Evolutionary conservation across 1,284 basidiomycete genomes (phyloP).

Genomic region (Tilletia caries): DNA sequence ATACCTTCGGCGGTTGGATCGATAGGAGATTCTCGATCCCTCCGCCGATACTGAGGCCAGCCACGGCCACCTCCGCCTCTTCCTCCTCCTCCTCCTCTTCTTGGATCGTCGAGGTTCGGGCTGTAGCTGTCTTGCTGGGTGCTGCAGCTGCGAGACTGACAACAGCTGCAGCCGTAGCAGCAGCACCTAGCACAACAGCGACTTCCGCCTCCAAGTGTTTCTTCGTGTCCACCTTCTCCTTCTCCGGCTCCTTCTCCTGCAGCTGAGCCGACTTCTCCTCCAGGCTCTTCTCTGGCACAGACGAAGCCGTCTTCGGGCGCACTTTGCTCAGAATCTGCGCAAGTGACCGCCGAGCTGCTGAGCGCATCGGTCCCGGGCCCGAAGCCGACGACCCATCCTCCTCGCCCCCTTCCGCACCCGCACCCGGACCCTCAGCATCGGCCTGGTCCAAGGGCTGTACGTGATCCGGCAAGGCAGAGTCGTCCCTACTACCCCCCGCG

Average conservation of each 20-base stretch:
- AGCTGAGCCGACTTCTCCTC: neutral
- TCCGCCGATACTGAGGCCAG: neutral
- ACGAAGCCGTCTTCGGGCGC: neutral
- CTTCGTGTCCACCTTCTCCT: no score
- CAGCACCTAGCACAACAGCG: neutral
- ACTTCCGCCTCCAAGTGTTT: neutral
- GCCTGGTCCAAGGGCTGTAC: neutral
- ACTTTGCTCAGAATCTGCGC: neutral
- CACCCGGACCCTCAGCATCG: no score
- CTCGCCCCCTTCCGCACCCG: no score
- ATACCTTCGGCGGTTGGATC: slow-evolving; percentile 12
- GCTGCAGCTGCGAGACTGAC: neutral
- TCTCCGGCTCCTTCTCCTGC: neutral
- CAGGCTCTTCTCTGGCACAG: neutral
- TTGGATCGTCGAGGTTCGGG: neutral
- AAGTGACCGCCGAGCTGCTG: neutral
- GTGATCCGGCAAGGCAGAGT: neutral
- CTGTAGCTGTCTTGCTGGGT: neutral
- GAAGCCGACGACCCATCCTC: neutral
- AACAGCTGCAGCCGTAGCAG: neutral
- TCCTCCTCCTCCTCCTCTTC: neutral
- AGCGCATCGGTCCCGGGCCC: no score
- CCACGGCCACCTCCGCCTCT: neutral
- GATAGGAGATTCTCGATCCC: neutral
- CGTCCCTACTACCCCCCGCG: neutral